These are phyloP conservation scores for Fusarium xyrophilum DNA, from an alignment of 2,329 filamentous ascomycete species.

Conservation along the genomic window DNA sequence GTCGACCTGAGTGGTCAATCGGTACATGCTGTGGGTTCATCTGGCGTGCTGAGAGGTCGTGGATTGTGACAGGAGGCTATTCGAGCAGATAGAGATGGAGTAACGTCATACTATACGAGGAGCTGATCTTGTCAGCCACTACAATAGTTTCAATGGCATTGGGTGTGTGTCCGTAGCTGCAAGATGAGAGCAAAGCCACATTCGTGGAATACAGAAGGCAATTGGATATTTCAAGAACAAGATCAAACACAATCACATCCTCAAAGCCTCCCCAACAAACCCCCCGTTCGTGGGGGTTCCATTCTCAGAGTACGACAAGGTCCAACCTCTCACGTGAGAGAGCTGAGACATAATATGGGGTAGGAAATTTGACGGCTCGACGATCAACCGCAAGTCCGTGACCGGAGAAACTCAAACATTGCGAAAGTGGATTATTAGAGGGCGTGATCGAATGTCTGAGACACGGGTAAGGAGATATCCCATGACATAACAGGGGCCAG, in stretches of 20 bases:
- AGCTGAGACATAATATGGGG: background rate
- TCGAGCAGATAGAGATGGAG: background rate
- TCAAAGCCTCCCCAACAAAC: background rate
- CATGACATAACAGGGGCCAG: background rate
- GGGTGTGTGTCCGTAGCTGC: no score
- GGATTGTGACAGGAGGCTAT: background rate
- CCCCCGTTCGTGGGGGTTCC: background rate
- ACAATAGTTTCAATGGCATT: background rate
- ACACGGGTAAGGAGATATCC: background rate
- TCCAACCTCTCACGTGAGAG: background rate
- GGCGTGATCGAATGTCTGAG: background rate
- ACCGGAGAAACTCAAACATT: background rate
- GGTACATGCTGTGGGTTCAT: background rate
- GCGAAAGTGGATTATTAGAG: background rate
- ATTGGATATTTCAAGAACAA: background rate
- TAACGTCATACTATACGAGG: background rate
- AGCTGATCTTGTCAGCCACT: background rate
- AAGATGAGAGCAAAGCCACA: background rate
- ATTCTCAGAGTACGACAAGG: background rate
- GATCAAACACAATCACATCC: background rate
- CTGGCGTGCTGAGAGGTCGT: background rate
- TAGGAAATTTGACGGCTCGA: background rate
- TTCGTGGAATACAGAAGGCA: background rate
- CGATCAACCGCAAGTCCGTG: background rate
- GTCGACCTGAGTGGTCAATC: conserved; percentile 16